Evolutionary conservation across 1,284 basidiomycete species (phyloP), one percentile per base, ranked within the genome.

Genomic region (Rugiboletus extremiorientalis): DNA sequence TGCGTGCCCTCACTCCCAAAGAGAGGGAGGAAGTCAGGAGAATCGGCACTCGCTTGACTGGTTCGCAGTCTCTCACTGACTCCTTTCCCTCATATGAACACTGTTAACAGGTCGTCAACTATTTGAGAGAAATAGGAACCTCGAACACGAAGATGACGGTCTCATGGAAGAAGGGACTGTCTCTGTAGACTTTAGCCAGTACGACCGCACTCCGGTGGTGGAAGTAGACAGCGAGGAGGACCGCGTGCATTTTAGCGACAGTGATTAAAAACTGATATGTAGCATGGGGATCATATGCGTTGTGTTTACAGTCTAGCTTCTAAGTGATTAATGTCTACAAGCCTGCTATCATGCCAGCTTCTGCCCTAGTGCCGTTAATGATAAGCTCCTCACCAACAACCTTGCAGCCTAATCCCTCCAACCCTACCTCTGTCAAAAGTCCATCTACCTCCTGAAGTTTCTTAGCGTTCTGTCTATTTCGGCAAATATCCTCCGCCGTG

Each of bases 1-100:
- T 96, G 52, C 91, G 86, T 67, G 84, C 78, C 11, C 68, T 96
- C 69, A 84, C 87, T 18, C 76, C 87, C 5, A 96, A 92, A 71
- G 96, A 98, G 74, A 81, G 91, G 55, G 96, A 98, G 73, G 96
- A 98, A 69, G 85, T 80, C 72, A 92, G 85, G 73, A 86, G 81
- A 67, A 73, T 84, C 23, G 79, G 72, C 28, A 80, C 77, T 55
- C 84, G 96, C 63, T 76, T 87, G 22, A 83, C 83, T 58, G 96
- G 96, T 92, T 65, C 79, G 73, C 14, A 34, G 27, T 54, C 41
- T 22, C 38, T 48, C 16, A 23, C 16, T 40, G 48, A 48, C 64
- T 34, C 65, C 23, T 12, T 38, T 34, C 38, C 50, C 51, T 55
- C 47, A 54, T 55, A 61, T 42, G 34, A 55, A 16, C 33, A 37